Base-by-base conservation (phyloP, 306 rosid species). In the Cucumis cinereus region DNA sequence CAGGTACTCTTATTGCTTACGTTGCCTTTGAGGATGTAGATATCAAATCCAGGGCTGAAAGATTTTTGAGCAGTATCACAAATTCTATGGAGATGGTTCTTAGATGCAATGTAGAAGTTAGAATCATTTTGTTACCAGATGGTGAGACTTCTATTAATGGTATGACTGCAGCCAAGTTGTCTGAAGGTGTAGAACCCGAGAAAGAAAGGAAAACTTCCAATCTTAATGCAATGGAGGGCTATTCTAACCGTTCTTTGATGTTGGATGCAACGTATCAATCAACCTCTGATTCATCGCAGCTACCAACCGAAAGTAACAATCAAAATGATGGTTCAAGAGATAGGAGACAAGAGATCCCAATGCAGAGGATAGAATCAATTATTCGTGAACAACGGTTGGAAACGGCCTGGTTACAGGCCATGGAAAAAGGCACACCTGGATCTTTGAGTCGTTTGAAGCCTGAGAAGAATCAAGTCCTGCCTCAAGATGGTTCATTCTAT, bases 1-100 rank as follows among this genome's bases (percentile, higher is more conserved):
- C 91, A 94, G 99, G 96, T 83, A 75, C 91, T 69, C 83, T 92
- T 81, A 84, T 89, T 87, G 97, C 93, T 47, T 94, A 90, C 78
- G 86, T 94, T 71, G 96, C 96, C 68, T 92, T 94, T 80, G 77
- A 81, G 73, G 92, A 94, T 77, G 87, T 73, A 79, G 93, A 84
- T 81, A 80, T 94, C 74, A 94, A 94, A 87, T 83, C 81, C 59
- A 82, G 99, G 84, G 99, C 89, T n/a, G 96, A 94, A 85, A 90
- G 99, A 83, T 94, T 92, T 82, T 76, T 85, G 79, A 94, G 96
- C 82, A 94, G 99, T 78, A 94, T 94, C 77, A 94, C 97, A 71
- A 92, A 94, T 83, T 90, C 99, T 8, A 86, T 92, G 85, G 99
- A 94, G 85, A 84, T 90, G 84, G 96, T 94, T 83, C 95, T 94